Evolutionary conservation across 176 grass and related monocot species (phyloP).

Genomic region (Carex littledalei): DNA sequence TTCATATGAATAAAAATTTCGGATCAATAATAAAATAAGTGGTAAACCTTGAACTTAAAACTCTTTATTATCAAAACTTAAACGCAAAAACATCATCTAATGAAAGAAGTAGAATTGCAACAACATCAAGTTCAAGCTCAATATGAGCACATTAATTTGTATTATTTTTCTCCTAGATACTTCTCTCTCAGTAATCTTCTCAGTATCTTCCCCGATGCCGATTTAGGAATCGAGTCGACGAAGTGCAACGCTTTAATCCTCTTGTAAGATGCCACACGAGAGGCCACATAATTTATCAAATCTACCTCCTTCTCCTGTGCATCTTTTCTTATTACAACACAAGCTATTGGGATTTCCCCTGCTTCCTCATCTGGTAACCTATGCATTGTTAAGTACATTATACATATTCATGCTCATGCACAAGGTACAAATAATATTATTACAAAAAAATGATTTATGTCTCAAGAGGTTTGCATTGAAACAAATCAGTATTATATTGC

Average conservation of each 20-base stretch:
- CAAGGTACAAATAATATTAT: background rate
- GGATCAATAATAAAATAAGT: background rate
- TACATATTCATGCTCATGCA: background rate
- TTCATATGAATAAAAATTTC: too few relatives aligned
- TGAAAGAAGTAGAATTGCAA: background rate
- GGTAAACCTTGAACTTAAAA: background rate
- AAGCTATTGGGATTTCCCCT: constrained; percentile 69
- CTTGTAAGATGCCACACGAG: constrained; percentile 66
- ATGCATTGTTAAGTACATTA: background rate
- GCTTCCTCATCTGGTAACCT: constrained; percentile 83
- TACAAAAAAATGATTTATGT: background rate
- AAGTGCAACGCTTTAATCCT: constrained; percentile 52
- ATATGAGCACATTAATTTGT: background rate
- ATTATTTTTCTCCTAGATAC: constrained; percentile 16
- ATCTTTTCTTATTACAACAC: constrained; percentile 46
- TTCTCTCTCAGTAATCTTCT: constrained; percentile 68
- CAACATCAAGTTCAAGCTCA: background rate
- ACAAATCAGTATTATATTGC: background rate
- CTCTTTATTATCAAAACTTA: background rate
- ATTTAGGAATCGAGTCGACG: constrained; percentile 73
- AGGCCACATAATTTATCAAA: constrained; percentile 59
- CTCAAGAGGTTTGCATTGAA: background rate
- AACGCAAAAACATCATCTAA: background rate
- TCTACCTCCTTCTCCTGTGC: constrained; percentile 45
- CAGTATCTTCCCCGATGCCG: constrained; percentile 76